Percentiles rank a stretch among this genome's conserved stretches.
These are phyloP conservation scores for Astragalus glycyphyllos DNA, from an alignment of 306 rosid genomes.

Conservation along the genomic window DNA sequence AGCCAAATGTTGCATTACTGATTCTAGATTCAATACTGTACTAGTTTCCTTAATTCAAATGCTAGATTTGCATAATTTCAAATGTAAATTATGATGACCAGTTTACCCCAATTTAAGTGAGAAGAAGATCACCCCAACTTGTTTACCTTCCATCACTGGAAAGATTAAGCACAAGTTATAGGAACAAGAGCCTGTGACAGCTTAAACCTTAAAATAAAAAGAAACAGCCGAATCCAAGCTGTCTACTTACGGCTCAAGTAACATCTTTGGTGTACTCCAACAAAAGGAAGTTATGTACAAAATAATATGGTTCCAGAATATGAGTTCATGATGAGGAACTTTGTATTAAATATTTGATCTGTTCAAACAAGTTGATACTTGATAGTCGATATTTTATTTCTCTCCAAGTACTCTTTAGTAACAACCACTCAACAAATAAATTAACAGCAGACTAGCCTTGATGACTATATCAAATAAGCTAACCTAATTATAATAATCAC, in stretches of 20 bases:
- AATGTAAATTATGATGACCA: no score
- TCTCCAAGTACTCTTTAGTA: neutral
- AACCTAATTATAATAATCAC: no score
- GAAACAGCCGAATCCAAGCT: conserved; percentile 1
- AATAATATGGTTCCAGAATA: conserved; percentile 22
- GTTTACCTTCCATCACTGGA: neutral
- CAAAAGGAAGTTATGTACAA: conserved; percentile 20
- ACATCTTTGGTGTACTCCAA: conserved; percentile 4
- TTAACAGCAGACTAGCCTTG: neutral
- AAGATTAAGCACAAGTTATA: conserved; percentile 3
- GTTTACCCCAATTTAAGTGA: no score
- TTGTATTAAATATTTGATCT: conserved; percentile 7
- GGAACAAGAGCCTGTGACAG: neutral
- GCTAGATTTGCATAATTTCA: no score
- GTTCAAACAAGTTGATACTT: neutral
- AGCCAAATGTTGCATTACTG: no score
- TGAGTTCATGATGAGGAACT: conserved; percentile 9
- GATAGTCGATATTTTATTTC: neutral
- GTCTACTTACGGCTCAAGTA: conserved; percentile 28
- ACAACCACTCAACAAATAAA: neutral
- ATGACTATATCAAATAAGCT: neutral
- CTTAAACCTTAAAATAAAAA: conserved; percentile 31
- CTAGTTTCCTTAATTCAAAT: no score
- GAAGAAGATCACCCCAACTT: neutral
- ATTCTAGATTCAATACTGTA: no score